phyloP scores from a whole-genome alignment of 192 early-diverging fungal genomes.

The Diversispora epigaea region DNA sequence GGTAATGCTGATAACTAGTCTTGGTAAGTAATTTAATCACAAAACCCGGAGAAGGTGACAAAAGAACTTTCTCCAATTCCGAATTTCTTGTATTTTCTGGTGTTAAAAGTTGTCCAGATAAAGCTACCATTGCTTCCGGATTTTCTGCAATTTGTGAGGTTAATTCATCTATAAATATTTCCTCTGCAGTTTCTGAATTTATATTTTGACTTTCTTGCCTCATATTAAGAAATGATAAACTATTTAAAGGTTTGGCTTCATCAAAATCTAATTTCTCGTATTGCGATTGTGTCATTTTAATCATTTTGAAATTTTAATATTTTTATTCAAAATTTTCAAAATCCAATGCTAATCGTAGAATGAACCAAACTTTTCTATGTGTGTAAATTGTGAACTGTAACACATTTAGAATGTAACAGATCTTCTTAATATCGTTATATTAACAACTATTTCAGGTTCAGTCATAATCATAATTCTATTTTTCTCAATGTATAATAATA shows the following conservation, averaged over 20 bases:
- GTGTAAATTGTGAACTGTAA: too few species aligned
- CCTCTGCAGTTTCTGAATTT: not conserved
- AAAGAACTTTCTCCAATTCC: constrained; percentile 20
- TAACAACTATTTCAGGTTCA: too few species aligned
- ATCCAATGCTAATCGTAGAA: too few species aligned
- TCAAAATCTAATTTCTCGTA: not conserved
- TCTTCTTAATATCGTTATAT: too few species aligned
- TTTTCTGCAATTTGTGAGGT: constrained; percentile 41
- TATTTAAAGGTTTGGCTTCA: not conserved
- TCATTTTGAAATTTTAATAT: too few species aligned
- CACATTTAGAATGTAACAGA: too few species aligned
- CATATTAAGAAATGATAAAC: not conserved
- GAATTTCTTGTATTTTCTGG: too few species aligned
- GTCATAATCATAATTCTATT: too few species aligned
- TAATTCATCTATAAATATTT: constrained; percentile 5
- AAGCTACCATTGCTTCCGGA: constrained; percentile 39
- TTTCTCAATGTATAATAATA: too few species aligned
- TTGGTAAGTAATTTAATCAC: constrained; percentile 51
- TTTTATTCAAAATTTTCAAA: too few species aligned
- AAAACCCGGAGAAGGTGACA: constrained; percentile 55
- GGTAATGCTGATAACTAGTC: constrained; percentile 36
- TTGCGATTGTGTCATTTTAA: too few species aligned
- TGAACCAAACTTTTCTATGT: too few species aligned
- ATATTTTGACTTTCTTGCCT: not conserved
- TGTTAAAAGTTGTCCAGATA: constrained; percentile 38